Evolutionary conservation across 2,329 filamentous ascomycete genomes (phyloP).

Genomic region (Cadophora sp.): DNA sequence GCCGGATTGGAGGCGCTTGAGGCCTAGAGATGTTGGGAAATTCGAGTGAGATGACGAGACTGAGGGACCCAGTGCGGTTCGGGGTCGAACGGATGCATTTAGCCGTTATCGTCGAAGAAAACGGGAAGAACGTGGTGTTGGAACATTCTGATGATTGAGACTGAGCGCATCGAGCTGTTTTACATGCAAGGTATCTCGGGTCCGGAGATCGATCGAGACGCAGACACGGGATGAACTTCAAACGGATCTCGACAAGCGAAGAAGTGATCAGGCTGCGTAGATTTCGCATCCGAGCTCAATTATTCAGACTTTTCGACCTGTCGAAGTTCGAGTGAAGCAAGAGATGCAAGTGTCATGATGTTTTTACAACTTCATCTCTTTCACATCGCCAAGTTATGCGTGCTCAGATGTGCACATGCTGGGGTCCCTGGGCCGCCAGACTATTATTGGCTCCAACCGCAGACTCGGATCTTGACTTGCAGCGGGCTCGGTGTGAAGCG

Average conservation of each 20-base stretch:
- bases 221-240: background rate
- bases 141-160: background rate
- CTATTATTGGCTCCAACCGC: constrained; percentile 11
- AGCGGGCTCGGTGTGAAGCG: constrained; percentile 11
- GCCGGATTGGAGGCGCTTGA: background rate
- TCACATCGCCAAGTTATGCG: background rate
- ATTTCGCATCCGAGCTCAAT: background rate
- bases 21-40: constrained; percentile 6
- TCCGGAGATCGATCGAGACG: background rate
- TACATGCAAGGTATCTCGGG: too few relatives aligned
- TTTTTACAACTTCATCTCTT: background rate
- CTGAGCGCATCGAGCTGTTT: background rate
- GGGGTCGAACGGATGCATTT: background rate
- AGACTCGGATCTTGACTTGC: background rate
- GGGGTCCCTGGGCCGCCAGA: background rate
- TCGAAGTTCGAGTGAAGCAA: background rate
- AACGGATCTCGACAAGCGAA: background rate
- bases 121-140: background rate
- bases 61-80: background rate
- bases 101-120: background rate
- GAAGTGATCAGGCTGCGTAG: background rate
- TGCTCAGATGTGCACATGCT: background rate
- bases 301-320: background rate
- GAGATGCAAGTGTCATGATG: background rate
- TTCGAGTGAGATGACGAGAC: background rate